Percentiles rank a stretch among this genome's conserved stretches.
These are phyloP conservation scores for Trichomonas tenax DNA, from an alignment of 208 protist genomes.

Conservation along the genomic window DNA sequence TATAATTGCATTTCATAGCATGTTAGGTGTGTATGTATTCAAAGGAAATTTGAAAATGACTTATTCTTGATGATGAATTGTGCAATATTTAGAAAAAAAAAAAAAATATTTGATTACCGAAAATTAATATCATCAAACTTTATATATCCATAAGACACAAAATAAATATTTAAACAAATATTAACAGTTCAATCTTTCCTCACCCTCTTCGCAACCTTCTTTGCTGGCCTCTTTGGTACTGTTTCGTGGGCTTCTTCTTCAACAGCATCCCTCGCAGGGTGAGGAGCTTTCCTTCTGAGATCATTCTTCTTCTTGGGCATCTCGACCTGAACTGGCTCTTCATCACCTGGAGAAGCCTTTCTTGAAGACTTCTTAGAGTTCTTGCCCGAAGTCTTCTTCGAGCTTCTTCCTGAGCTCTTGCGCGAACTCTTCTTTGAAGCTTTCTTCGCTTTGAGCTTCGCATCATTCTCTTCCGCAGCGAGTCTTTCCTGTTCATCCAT, in stretches of 20 bases:
- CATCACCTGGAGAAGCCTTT: not conserved
- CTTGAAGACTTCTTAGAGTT: not conserved
- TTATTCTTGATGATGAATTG: no score
- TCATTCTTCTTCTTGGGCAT: not conserved
- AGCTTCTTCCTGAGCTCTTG: not conserved
- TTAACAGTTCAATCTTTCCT: no score
- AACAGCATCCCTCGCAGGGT: no score
- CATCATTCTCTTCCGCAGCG: not conserved
- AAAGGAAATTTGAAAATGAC: no score
- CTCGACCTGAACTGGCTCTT: not conserved
- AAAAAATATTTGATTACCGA: no score
- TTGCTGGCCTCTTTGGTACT: not conserved
- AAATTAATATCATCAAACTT: no score
- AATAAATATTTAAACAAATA: no score
- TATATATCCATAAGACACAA: no score
- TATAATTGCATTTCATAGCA: no score
- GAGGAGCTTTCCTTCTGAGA: not conserved
- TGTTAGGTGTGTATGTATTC: no score
- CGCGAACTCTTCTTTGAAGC: not conserved
- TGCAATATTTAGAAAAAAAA: no score
- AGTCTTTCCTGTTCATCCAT: not conserved
- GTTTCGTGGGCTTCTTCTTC: not conserved
- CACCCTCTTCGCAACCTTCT: no score
- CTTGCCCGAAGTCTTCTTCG: not conserved
- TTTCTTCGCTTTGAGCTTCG: not conserved